Evolutionary conservation across 23 red algal species (phyloP).

Genomic region (Gracilaria caudata): DNA sequence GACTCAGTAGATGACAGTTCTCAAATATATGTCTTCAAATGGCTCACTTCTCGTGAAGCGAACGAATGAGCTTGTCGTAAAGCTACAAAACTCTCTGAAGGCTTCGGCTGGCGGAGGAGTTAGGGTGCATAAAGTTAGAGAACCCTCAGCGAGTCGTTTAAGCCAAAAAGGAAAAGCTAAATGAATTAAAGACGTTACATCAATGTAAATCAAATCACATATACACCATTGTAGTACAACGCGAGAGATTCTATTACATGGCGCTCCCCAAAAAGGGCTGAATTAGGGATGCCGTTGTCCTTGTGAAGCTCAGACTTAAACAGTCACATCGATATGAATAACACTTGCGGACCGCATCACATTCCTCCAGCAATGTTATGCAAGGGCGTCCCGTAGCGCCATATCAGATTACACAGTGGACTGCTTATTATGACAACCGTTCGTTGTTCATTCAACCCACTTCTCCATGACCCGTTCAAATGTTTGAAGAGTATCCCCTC

Average conservation of each 20-base stretch:
- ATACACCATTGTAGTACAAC: neutral
- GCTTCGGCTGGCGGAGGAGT: neutral
- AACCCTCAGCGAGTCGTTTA: neutral
- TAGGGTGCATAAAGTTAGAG: neutral
- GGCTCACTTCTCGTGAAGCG: neutral
- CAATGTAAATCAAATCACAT: neutral
- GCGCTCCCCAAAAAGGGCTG: neutral
- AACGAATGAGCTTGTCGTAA: neutral
- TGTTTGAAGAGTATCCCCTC: neutral
- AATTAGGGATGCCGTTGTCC: neutral
- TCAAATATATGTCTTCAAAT: neutral
- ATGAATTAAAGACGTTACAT: constrained; percentile 9
- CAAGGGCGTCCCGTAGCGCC: neutral
- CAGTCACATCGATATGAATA: neutral
- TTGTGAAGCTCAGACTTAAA: neutral
- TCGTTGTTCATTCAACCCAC: neutral
- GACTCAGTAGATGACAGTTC: neutral
- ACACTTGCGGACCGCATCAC: neutral
- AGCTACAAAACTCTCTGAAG: neutral
- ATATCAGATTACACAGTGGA: neutral
- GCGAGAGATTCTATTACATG: neutral
- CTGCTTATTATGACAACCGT: neutral
- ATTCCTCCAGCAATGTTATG: constrained; percentile 1
- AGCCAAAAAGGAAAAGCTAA: neutral
- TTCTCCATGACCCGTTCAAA: constrained; percentile 1